A percentile compares a stretch with the other conserved stretches of the same genome.
phyloP scores from a whole-genome alignment of 768 basidiomycete genomes.

The Gloeostereum incarnatum region DNA sequence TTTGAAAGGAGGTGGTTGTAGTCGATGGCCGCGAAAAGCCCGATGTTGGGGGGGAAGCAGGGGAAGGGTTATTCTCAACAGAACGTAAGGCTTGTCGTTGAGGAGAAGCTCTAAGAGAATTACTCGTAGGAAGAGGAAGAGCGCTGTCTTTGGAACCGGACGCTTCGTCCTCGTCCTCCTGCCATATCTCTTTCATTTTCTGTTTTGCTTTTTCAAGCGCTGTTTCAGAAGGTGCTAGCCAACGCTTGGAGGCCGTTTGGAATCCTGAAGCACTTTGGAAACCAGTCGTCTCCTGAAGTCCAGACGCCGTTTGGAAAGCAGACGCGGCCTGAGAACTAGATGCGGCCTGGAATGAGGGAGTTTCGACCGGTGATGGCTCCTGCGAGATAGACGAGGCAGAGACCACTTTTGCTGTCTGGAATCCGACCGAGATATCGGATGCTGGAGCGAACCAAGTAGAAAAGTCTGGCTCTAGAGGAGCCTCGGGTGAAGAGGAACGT shows the following conservation, averaged over 20 bases:
- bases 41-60: no score
- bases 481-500: slow-evolving; percentile 31
- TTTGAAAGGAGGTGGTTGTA: no score
- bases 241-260: slow-evolving; percentile 22
- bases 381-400: slow-evolving; percentile 7
- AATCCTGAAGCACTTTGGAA: slow-evolving; percentile 16
- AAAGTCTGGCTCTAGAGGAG: slow-evolving; percentile 28
- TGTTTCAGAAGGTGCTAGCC: slow-evolving; percentile 39
- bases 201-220: slow-evolving; percentile 48
- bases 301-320: slow-evolving; percentile 1
- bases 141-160: no score
- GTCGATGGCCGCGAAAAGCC: no score
- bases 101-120: not conserved
- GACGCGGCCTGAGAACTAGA: no score
- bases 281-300: not conserved
- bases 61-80: slow-evolving; percentile 3
- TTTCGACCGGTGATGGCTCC: not conserved
- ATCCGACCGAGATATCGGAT: slow-evolving; percentile 18
- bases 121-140: no score
- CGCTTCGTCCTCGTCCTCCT: slow-evolving; percentile 17
- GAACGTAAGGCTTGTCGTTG: slow-evolving; percentile 1
- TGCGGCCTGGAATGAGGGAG: not conserved
- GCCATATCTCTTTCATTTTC: slow-evolving; percentile 38
- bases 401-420: slow-evolving; percentile 24
- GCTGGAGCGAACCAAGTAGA: slow-evolving; percentile 41